phyloP scores from a whole-genome alignment of 2,329 filamentous ascomycete species.

The Cordyceps fumosorosea region DNA sequence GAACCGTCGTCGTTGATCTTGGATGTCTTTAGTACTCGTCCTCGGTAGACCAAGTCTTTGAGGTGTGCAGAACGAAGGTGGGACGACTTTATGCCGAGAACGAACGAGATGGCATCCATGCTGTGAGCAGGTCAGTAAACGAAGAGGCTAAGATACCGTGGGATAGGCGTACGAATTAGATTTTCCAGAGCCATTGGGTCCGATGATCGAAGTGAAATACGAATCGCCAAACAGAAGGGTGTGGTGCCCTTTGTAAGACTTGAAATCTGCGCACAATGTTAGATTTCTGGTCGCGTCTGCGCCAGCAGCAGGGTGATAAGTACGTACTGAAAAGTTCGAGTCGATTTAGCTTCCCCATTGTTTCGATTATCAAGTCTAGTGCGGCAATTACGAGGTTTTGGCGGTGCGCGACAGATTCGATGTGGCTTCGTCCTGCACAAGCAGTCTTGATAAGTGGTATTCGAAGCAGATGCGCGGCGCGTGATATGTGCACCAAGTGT shows the following conservation, averaged over 20 bases:
- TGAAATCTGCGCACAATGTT: slow-evolving; percentile 65
- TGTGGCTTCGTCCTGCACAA: not conserved
- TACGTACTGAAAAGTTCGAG: slow-evolving; percentile 84
- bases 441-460: not conserved
- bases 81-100: slow-evolving; percentile 97
- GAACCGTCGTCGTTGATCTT: slow-evolving; percentile 89
- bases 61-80: slow-evolving; percentile 91
- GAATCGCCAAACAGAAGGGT: slow-evolving; percentile 91
- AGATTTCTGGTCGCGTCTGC: not conserved
- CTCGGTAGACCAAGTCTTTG: slow-evolving; percentile 92
- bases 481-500: not conserved
- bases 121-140: slow-evolving; percentile 35
- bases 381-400: not conserved
- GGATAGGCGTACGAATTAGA: slow-evolving; percentile 74
- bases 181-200: slow-evolving; percentile 98
- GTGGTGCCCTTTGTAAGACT: slow-evolving; percentile 98
- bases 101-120: slow-evolving; percentile 99
- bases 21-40: slow-evolving; percentile 83
- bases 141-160: not conserved
- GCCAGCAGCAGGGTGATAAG: not conserved
- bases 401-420: not conserved
- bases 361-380: slow-evolving; percentile 25
- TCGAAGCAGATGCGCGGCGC: not conserved
- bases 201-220: slow-evolving; percentile 98
- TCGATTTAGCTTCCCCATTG: slow-evolving; percentile 92